Conservation (phyloP, 2,329 filamentous ascomycete genomes). For the Pyrenochaeta sp. region DNA sequence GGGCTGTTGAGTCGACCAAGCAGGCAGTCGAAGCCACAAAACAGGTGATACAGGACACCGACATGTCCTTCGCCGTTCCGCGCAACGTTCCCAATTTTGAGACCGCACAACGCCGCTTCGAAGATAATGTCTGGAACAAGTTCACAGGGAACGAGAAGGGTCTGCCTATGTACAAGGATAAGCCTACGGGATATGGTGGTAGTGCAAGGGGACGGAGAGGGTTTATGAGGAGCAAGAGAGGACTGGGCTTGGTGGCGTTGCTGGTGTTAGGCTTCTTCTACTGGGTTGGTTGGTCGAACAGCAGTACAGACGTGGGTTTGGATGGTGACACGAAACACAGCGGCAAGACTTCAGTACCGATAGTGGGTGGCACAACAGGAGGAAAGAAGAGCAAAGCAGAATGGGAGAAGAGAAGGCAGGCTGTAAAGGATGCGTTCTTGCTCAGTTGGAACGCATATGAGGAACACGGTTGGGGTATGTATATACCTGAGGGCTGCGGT, state of each 20-base stretch:
- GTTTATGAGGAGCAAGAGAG: slow-evolving; percentile 66
- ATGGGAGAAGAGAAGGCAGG: slow-evolving; percentile 80
- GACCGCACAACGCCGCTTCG: slow-evolving; percentile 51
- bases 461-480: slow-evolving; percentile 80
- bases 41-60: slow-evolving; percentile 42
- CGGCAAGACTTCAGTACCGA: slow-evolving; percentile 39
- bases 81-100: slow-evolving; percentile 54
- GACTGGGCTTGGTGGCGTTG: slow-evolving; percentile 62
- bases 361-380: slow-evolving; percentile 40
- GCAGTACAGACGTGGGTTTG: slow-evolving; percentile 42
- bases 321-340: slow-evolving; percentile 35
- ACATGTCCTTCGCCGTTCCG: slow-evolving; percentile 55
- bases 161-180: slow-evolving; percentile 98
- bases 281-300: slow-evolving; percentile 66
- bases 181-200: slow-evolving; percentile 76
- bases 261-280: slow-evolving; percentile 70
- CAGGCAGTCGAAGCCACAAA: slow-evolving; percentile 45
- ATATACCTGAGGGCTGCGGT: too few species aligned
- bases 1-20: slow-evolving; percentile 38
- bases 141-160: slow-evolving; percentile 69
- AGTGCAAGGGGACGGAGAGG: slow-evolving; percentile 66
- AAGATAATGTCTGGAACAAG: slow-evolving; percentile 53
- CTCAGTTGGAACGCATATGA: slow-evolving; percentile 94
- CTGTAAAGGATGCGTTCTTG: slow-evolving; percentile 88
- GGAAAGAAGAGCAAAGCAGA: slow-evolving; percentile 59